Base-by-base conservation (phyloP, 208 protist genomes). In the Strigomonas culicis region DNA sequence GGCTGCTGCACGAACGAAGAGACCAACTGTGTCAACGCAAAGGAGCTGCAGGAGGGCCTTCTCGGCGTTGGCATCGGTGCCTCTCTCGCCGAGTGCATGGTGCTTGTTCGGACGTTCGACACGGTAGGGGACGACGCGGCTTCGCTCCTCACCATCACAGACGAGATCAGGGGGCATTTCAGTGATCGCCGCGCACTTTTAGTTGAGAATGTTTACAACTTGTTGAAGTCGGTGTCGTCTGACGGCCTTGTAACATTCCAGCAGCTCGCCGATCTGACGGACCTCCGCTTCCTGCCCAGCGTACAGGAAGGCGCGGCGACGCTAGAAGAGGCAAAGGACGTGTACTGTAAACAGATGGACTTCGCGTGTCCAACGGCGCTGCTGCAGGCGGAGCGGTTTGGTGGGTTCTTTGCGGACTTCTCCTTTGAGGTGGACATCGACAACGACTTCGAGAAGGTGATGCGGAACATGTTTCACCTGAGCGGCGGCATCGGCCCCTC, bases 401-500 rank as follows among this genome's bases (percentile, higher is more conserved):
- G 78, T 31, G 67, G 59, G 15, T 94, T 74, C 68, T 97, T 94
- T 63, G 77, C 67, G 22, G 86, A 97, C 64, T 73, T 27, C 19
- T 86, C 89, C 1, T 93, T 94, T 65, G 89, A 93, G 66, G 71
- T 95, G 44, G 44, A 60, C 2, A 68, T 66, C 25, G 92, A 97
- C 61, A 71, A 85, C 57, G 80, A 74, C 25, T 97, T 94, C 71
- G 92, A 97, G 84, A 41, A 77, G 22, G 50, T 77, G 56, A 82
- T 97, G 84, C 84, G 92, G 7, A 86, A 97, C 74, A 72, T 89
- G 10, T 97, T 87, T 85, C 92, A 97, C 68, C 72, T 94, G 32
- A 94, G 86, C 59, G 92, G 92, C 28, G 92, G 92, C n/a, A 82
- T 77, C 32, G 92, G 84, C 44, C 84, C 71, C 52, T 85, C 67